Base-by-base conservation (phyloP, 2,329 filamentous ascomycete genomes). In the Fusarium marasasianum region DNA sequence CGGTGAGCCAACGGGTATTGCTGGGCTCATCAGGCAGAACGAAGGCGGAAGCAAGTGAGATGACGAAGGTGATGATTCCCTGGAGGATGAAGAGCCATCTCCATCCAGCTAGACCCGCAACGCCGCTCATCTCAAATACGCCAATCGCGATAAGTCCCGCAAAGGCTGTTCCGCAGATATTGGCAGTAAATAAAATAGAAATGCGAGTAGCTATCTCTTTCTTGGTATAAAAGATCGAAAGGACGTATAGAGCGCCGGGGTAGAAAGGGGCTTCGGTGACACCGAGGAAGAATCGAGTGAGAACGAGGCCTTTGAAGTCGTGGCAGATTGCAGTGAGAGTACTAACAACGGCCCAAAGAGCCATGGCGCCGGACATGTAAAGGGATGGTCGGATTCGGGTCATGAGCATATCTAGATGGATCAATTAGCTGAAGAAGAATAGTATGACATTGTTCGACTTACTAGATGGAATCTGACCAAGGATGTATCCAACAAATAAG, bases 141-240 rank as follows among this genome's bases (percentile, higher is more conserved):
- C 82, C 10, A 80, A 84, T 3, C 82, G 83, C 84, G 43, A 87
- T 84, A 8, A 87, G 80, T 8, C 85, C 84, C 0, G 82, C 82
- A 60, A 86, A 86, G 6, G 82, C 80, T 12, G 77, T 81, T 3
- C 80, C 79, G 22, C 80, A 65, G 31, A 82, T 78, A 37, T 80
- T 81, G 11, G 83, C 83, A 1, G 84, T 81, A 65, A 87, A 87
- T 5, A 87, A 79, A 54, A 86, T 83, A 3, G 84, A 82, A 15
- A 85, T 83, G 37, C 84, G 80, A 8, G 81, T 77, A 22, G 82
- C 80, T 29, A 86, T 76, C 76, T 86, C 84, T 72, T 87, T 85
- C 35, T 86, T 82, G 6, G 86, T 89, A 78, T 90, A 90, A 79
- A 87, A 90, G 50, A 87, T 84, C 7, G 85, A 86, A 7, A 90